Base-by-base conservation (phyloP, 1,284 basidiomycete species). In the Rhodofomes roseus region DNA sequence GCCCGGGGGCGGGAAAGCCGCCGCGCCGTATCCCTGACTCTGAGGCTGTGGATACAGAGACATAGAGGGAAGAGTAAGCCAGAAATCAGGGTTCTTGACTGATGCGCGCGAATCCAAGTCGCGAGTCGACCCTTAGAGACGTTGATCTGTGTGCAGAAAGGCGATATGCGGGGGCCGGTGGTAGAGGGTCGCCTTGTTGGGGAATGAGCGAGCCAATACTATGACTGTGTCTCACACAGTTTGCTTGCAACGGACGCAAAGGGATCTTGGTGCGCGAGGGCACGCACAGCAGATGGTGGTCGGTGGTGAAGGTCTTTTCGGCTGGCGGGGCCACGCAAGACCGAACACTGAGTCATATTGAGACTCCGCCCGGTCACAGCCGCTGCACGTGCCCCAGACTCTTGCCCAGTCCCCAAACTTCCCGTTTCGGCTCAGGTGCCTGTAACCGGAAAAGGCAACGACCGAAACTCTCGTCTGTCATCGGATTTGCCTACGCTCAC, bases 41-140 rank as follows among this genome's bases (percentile, higher is more conserved):
- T 80, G 80, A 63, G 78, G 70, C 66, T 79, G 80, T 62, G 78
- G 71, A 69, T 82, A 82, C 66, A 81, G 73, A 63, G 80, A 81
- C 80, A 82, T 81, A 36, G 65, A 61, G 36, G 48, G 65, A 61
- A 40, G 44, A 67, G 70, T 60, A 71, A 58, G 36, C 44, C 56
- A 60, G 37, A 20, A 44, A 44, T 16, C 16, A 12, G 23, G 40
- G 41, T 16, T 41, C 57, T 54, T 59, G 31, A 22, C 12, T 18
- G 56, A 51, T 25, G 48, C 25, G 56, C 23, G 16, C 34, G 56
- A 40, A 9, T 5, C 14, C 20, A 22, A 23, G n/a, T 44, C 20
- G 48, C 20, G 16, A n/a, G 50, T 36, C 50, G 50, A 25, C 36
- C 50, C 50, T 52, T 23, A 52, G 20, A 16, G 18, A 18, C 31